These are phyloP conservation scores for Irpex sp. DNA, from an alignment of 1,284 basidiomycete species.

Conservation along the genomic window DNA sequence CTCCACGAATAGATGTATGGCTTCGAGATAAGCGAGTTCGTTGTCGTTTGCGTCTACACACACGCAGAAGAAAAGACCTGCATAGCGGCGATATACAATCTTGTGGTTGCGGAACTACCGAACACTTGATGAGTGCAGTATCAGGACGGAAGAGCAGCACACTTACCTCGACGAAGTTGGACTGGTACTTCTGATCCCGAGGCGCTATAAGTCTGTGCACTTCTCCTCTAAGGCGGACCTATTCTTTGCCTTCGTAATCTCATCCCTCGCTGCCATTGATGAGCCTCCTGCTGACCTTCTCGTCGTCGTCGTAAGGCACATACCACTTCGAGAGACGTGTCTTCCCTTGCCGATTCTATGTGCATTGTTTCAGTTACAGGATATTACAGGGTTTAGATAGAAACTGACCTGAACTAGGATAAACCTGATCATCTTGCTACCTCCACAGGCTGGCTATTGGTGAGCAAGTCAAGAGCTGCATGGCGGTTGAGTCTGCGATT, in stretches of 20 bases:
- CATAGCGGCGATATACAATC: slow-evolving; percentile 92
- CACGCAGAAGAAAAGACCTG: slow-evolving; percentile 96
- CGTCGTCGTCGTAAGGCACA: slow-evolving; percentile 92
- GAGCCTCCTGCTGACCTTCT: slow-evolving; percentile 61
- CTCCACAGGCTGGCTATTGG: neutral
- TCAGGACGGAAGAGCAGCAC: neutral
- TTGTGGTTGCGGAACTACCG: slow-evolving; percentile 91
- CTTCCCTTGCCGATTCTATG: slow-evolving; percentile 95
- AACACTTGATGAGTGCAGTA: neutral
- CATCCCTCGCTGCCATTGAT: slow-evolving; percentile 1
- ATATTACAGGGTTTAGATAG: slow-evolving; percentile 12
- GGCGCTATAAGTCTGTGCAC: slow-evolving; percentile 95
- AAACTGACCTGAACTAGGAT: slow-evolving; percentile 80
- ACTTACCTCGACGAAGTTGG: slow-evolving; percentile 95
- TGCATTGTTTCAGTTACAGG: neutral
- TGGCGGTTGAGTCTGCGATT: neutral
- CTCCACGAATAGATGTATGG: slow-evolving; percentile 97
- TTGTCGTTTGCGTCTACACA: slow-evolving; percentile 99
- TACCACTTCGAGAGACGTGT: slow-evolving; percentile 97
- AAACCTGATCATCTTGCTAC: slow-evolving; percentile 79
- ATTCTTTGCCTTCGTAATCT: slow-evolving; percentile 9
- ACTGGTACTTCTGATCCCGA: slow-evolving; percentile 98
- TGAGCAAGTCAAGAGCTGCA: slow-evolving; percentile 1
- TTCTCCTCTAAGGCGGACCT: slow-evolving; percentile 91
- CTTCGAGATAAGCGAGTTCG: slow-evolving; percentile 94